Percentiles rank a stretch among this genome's conserved stretches.
Conservation (phyloP, 306 rosid genomes). For the Vigna trinervia region DNA sequence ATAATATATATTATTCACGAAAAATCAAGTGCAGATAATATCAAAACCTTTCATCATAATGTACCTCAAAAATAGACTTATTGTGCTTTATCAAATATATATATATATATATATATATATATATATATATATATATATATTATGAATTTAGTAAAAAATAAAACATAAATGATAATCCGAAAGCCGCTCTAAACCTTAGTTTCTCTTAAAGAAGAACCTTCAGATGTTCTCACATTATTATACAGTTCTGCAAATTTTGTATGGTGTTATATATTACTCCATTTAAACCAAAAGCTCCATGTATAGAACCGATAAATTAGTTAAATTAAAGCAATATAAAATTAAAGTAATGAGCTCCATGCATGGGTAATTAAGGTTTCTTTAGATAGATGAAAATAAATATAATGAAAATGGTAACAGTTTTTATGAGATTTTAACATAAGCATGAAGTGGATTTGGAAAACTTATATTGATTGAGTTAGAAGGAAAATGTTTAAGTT, state of each 20-base stretch:
- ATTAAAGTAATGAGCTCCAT: too few relatives aligned
- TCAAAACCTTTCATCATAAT: too few relatives aligned
- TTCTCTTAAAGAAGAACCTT: not conserved
- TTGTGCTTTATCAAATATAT: too few relatives aligned
- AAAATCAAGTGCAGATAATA: too few relatives aligned
- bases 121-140: too few relatives aligned
- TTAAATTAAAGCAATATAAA: not conserved
- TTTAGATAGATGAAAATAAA: not conserved
- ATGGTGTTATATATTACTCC: not conserved
- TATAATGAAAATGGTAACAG: not conserved
- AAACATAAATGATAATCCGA: not conserved
- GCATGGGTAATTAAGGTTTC: not conserved
- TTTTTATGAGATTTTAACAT: not conserved
- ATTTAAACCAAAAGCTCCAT: not conserved
- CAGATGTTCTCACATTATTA: too few relatives aligned
- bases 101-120: too few relatives aligned
- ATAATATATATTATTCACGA: too few relatives aligned
- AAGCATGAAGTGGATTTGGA: not conserved
- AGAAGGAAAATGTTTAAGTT: constrained; percentile 10
- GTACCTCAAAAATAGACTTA: too few relatives aligned
- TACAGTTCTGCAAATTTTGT: not conserved
- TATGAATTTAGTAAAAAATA: not conserved
- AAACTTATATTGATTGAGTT: not conserved
- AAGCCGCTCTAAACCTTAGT: not conserved
- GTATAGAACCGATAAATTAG: too few relatives aligned